Base-by-base conservation (phyloP, 2,329 filamentous ascomycete species). In the Penicillium polonicum region DNA sequence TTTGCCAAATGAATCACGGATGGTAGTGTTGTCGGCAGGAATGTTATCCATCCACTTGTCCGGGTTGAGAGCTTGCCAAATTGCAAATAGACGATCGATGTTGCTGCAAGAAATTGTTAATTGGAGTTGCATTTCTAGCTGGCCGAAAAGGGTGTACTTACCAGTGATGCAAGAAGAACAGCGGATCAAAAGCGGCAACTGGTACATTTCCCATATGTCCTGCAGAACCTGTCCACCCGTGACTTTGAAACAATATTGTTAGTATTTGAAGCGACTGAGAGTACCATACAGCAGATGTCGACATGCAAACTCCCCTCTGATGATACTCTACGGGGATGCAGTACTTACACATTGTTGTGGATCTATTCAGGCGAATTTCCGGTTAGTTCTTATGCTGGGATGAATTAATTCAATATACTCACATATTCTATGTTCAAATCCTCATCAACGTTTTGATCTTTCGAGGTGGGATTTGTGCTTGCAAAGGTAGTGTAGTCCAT, bases 121-220 rank as follows among this genome's bases (percentile, higher is more conserved):
- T 45, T 5, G 25, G 19, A 15, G 3, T 17, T 23, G 9, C 10
- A 2, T 13, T 9, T 13, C 5, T 19, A 25, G 9, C 2, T 25
- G 12, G 31, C 4, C 9, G 5, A 39, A 25, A 8, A n/a, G 29
- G n/a, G 13, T 35, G 12, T n/a, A 27, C 60, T 58, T 63, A 78
- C 76, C 72, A 68, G 66, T 93, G 90, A 66, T 92, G 89, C 9
- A 93, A 74, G 74, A 88, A 90, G 73, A 92, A 92, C 6, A 90
- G 76, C 0, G 90, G 90, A 69, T 95, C 91, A 70, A 91, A 94
- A 0, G 88, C 84, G 1, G 90, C 89, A 60, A 89, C 87, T n/a
- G 86, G 84, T 33, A 87, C 85, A 71, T 84, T 88, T 42, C 82
- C 84, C 84, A 89, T 88, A 66, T 90, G 88, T 2, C 88, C 88